Percentiles rank a stretch among this genome's conserved stretches.
phyloP scores from a whole-genome alignment of 352 stramenopile genomes.

The Phytophthora tubulina region DNA sequence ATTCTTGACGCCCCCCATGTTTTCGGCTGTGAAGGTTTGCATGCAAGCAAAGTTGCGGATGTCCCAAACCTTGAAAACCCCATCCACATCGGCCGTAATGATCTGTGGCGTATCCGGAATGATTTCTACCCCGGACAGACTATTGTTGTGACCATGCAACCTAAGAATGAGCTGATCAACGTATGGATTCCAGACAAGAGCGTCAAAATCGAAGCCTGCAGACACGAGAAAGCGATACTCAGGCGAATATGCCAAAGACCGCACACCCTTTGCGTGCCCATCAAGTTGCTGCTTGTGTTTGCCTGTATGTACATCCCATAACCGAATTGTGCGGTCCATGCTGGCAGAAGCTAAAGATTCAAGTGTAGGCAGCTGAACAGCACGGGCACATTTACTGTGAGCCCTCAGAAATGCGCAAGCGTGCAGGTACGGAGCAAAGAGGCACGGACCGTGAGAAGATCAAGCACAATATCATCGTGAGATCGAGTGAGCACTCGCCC shows the following conservation, averaged over 20 bases:
- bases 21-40: slow-evolving; percentile 88
- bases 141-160: slow-evolving; percentile 89
- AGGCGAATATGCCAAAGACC: slow-evolving; percentile 80
- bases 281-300: slow-evolving; percentile 89
- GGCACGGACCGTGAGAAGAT: slow-evolving; percentile 71
- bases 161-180: slow-evolving; percentile 89
- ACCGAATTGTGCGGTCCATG: slow-evolving; percentile 90
- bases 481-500: slow-evolving; percentile 70
- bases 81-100: slow-evolving; percentile 86
- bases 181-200: slow-evolving; percentile 92
- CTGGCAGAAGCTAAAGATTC: slow-evolving; percentile 86
- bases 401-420: neutral
- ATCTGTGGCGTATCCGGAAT: slow-evolving; percentile 88
- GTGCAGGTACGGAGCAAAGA: slow-evolving; percentile 7
- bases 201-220: slow-evolving; percentile 91
- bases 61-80: slow-evolving; percentile 91
- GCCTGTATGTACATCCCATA: slow-evolving; percentile 91
- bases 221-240: slow-evolving; percentile 91
- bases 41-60: slow-evolving; percentile 92
- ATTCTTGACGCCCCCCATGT: slow-evolving; percentile 73
- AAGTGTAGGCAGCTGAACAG: slow-evolving; percentile 67
- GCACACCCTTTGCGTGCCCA: slow-evolving; percentile 86
- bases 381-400: slow-evolving; percentile 5
- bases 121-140: slow-evolving; percentile 88
- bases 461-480: slow-evolving; percentile 91